Base-by-base conservation (phyloP, 345 rosid species). In the Hypericum perforatum region DNA sequence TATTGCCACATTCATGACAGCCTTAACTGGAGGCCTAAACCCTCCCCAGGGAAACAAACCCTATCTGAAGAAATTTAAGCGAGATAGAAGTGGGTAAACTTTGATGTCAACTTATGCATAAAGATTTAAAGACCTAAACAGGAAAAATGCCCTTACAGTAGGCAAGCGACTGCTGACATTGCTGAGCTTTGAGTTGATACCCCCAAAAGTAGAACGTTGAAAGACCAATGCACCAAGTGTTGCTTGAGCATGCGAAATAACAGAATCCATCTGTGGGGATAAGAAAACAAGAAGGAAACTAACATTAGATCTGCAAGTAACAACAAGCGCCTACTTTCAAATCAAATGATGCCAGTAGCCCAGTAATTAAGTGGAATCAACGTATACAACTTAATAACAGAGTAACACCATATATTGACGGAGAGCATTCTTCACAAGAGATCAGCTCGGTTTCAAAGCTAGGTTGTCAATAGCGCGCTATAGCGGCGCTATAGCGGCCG, bases 171-270 rank as follows among this genome's bases (percentile, higher is more conserved):
- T 82, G 82, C 86, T 63, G 45, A 92, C 83, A 72, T 83, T 92
- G 70, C 86, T 66, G 59, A 92, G 76, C 86, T 92, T 92, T 70
- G 84, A 92, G 73, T 88, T 86, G 69, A 92, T 77, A 66, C 91
- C 95, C 57, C 97, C 97, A 56, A 88, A 92, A 52, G 95, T 78
- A 51, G 95, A 88, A 38, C 94, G 86, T 66, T 92, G 98, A 69
- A 85, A 58, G 40, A 82, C 81, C 58, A 92, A 89, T 9, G 85
- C 54, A 43, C 98, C 94, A 4, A 92, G 88, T 39, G 98, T 88
- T 14, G 91, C 82, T 70, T 92, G 97, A 40, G 95, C 97, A 65
- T 92, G 98, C 55, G 97, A 92, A 66, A 88, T 88, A 63, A 85
- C 95, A 72, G 65, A 77, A 78, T 92, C 95, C 86, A 88, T 80